Evolutionary conservation across 257 asterid species (phyloP).

Genomic region (Plectranthus barbatus): DNA sequence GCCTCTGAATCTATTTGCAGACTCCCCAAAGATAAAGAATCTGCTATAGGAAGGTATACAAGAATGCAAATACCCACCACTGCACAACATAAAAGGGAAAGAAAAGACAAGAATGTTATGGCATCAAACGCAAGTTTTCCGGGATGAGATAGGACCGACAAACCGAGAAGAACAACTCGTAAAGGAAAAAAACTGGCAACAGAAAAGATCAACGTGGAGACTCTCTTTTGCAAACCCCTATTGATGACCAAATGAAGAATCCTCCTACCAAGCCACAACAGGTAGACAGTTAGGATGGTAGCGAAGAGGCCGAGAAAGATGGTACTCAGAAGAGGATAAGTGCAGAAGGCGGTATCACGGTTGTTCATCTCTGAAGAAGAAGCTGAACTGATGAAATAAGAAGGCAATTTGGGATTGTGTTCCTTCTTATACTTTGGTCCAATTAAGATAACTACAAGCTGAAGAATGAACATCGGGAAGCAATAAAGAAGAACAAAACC

Average conservation of each 20-base stretch:
- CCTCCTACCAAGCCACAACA: slow-evolving; percentile 74
- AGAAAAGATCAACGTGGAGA: slow-evolving; percentile 56
- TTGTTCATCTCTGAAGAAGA: slow-evolving; percentile 16
- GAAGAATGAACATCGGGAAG: slow-evolving; percentile 67
- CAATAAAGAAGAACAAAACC: slow-evolving; percentile 60
- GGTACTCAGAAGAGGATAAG: slow-evolving; percentile 74
- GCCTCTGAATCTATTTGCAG: slow-evolving; percentile 62
- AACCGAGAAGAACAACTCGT: slow-evolving; percentile 69
- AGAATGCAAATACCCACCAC: slow-evolving; percentile 69
- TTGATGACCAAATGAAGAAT: slow-evolving; percentile 80
- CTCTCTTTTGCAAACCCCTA: slow-evolving; percentile 87
- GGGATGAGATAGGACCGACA: slow-evolving; percentile 56
- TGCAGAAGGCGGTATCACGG: slow-evolving; percentile 45
- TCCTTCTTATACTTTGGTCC: slow-evolving; percentile 46
- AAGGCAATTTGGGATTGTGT: slow-evolving; percentile 36
- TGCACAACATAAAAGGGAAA: slow-evolving; percentile 71
- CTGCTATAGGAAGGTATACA: slow-evolving; percentile 82
- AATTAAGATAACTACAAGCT: slow-evolving; percentile 57
- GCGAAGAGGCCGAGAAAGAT: slow-evolving; percentile 74
- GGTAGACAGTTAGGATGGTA: slow-evolving; percentile 46
- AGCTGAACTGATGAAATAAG: slow-evolving; percentile 54
- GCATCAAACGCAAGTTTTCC: slow-evolving; percentile 38
- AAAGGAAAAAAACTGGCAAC: slow-evolving; percentile 57
- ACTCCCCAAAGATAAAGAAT: slow-evolving; percentile 64
- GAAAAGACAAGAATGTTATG: slow-evolving; percentile 75